Base-by-base conservation (phyloP, 805 yeast genomes). In the Ogataea sp. region DNA sequence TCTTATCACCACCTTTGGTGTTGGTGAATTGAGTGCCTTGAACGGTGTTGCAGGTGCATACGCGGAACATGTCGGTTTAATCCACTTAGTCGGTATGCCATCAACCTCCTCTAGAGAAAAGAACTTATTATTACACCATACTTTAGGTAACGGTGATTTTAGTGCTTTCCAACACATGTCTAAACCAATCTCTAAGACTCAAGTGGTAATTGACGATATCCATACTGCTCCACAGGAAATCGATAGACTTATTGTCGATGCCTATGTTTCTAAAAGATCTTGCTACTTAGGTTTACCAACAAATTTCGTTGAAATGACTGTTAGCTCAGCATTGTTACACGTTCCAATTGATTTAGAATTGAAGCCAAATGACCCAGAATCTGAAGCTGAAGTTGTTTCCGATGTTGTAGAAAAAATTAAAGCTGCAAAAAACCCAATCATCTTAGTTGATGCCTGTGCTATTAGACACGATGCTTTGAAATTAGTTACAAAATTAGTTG, bases 31-130 rank as follows among this genome's bases (percentile, higher is more conserved):
- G 55, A 73, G 83, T 23, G 90, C 94, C 11, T 68, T 84, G 52
- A 84, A 84, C 62, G 95, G 93, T 52, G 73, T 86, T 56, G 95
- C 89, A 34, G 95, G 95, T 52, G 70, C 93, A 38, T 85, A 78
- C 64, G 89, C 95, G 46, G 95, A 86, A 64, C 94, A 85, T 64
- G 89, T 86, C 46, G 93, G 93, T 52, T 62, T 84, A 49, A 65
- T 85, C 48, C 94, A 85, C 65, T 74, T 85, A 51, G 95, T 85
- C 33, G 95, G 95, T 59, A 83, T 83, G 42, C 95, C 95, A 47
- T 78, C 90, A 40, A 68, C 77, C 53, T 67, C 80, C 25, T 74
- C 94, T 30, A 86, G 80, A 58, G 75, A 81, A 49, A 72, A 80
- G 59, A 82, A 81, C 51, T 66, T 83, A 61, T 63, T 83, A 55